A percentile compares a stretch with the other conserved stretches of the same genome.
Evolutionary conservation across 208 protist genomes (phyloP).

Genomic region (Novymonas esmeraldas): DNA sequence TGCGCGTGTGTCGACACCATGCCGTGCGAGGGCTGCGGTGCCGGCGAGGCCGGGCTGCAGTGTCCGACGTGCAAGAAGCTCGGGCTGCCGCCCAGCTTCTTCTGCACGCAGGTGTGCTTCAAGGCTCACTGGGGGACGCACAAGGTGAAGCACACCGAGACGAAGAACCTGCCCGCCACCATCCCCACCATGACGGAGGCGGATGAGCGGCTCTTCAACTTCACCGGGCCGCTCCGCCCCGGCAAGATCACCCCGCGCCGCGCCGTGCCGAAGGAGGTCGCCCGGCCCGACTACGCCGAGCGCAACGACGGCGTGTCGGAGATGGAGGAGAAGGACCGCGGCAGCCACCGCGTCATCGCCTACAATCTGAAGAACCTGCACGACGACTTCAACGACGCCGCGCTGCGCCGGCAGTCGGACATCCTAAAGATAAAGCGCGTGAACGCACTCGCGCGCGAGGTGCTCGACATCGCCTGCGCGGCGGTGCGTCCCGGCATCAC

Average conservation of each 20-base stretch:
- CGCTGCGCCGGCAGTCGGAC: conserved; percentile 75
- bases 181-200: conserved; percentile 89
- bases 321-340: conserved; percentile 77
- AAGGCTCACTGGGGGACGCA: conserved; percentile 87
- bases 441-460: conserved; percentile 89
- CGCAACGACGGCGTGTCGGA: conserved; percentile 77
- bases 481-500: conserved; percentile 94
- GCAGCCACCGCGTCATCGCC: conserved; percentile 63
- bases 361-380: conserved; percentile 82
- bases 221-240: conserved; percentile 81
- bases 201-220: conserved; percentile 76
- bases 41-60: conserved; percentile 74
- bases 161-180: conserved; percentile 53
- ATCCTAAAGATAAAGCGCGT: conserved; percentile 92
- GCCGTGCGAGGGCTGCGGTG: conserved; percentile 88
- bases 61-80: conserved; percentile 93
- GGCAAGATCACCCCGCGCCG: conserved; percentile 86
- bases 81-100: conserved; percentile 87
- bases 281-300: conserved; percentile 87
- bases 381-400: conserved; percentile 67
- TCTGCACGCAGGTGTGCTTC: conserved; percentile 90
- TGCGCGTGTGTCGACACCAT: conserved; percentile 14
- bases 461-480: conserved; percentile 94
- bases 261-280: conserved; percentile 73
- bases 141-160: conserved; percentile 85